Evolutionary conservation across 257 asterid genomes (phyloP), one percentile per base, ranked within the genome.

Genomic region (Handroanthus guayacan): DNA sequence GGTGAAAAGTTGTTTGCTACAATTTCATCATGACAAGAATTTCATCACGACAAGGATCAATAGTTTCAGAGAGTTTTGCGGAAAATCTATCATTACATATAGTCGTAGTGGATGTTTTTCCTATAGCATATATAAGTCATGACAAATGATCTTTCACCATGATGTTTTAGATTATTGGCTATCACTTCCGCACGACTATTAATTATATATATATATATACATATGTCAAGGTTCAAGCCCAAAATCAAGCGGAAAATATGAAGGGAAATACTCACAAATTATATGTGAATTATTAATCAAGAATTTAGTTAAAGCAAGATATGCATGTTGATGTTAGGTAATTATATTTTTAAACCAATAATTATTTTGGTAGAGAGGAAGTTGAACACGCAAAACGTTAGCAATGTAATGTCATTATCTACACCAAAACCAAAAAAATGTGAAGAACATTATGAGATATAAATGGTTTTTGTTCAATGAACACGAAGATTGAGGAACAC

Each of bases 301-400:
- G 1, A 52, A 37, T 52, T 56, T 14, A 13, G 75, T 16, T 39
- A 55, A 38, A 68, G 61, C 73, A 69, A 51, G 74, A 69, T 34
- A 17, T n/a, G 74, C 37, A n/a, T 12, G 67, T 8, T 25, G 31
- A 3, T 8, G 39, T 9, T 12, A 34, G 3, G 17, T 4, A 61
- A 61, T 31, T 34, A 3, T 2, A 2, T 31, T 8, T 60, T 3
- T 6, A 1, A 60, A 9, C 10, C 39, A 60, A 20, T 8, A 10
- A 5, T 3, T 62, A 3, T 37, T 11, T 37, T 12, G 39, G 4
- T 20, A 57, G 0, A 8, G 20, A 44, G 8, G 45, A 11, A 17
- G 3, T 67, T 18, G 5, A 9, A 67, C 2, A 67, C 41, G 72
- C 20, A 47, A 45, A 9, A 67, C 8, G 2, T 1, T 11, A 47